phyloP scores from a whole-genome alignment of 495 filamentous ascomycete species.

The Penicillium goetzii region DNA sequence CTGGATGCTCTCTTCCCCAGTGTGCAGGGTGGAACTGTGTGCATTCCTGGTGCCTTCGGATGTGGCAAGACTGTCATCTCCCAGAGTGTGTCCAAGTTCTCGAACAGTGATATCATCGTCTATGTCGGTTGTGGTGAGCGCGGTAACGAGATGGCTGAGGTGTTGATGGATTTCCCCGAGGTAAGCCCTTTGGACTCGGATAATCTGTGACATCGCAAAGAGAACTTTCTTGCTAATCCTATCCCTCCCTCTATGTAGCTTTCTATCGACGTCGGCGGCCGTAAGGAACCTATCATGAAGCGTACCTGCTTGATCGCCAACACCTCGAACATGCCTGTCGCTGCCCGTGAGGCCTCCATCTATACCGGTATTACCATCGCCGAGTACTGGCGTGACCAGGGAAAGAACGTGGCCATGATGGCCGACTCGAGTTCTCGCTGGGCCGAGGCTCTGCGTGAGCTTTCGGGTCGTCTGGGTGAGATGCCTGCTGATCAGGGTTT shows the following conservation, averaged over 20 bases:
- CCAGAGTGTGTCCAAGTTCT: slow-evolving; percentile 98
- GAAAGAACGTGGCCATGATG: slow-evolving; percentile 99
- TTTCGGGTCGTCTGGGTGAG: slow-evolving; percentile 97
- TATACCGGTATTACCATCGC: slow-evolving; percentile 98
- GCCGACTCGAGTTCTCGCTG: slow-evolving; percentile 98
- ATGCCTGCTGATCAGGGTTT: slow-evolving; percentile 99
- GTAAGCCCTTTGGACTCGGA: slow-evolving; percentile 36
- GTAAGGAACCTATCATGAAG: slow-evolving; percentile 99
- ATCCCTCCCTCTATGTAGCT: slow-evolving; percentile 60
- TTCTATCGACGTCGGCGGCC: slow-evolving; percentile 84
- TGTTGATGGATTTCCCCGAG: slow-evolving; percentile 98
- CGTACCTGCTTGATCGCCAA: slow-evolving; percentile 98
- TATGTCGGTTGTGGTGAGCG: slow-evolving; percentile 99
- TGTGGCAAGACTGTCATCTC: slow-evolving; percentile 99
- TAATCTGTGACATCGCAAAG: neutral
- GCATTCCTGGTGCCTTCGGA: slow-evolving; percentile 97
- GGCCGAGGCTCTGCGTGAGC: slow-evolving; percentile 98
- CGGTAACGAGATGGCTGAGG: slow-evolving; percentile 99
- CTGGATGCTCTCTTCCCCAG: slow-evolving; percentile 97
- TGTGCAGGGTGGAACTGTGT: slow-evolving; percentile 96
- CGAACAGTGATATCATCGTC: slow-evolving; percentile 98
- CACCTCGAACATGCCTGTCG: slow-evolving; percentile 99
- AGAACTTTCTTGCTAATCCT: neutral
- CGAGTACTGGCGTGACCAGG: slow-evolving; percentile 98
- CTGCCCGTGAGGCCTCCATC: slow-evolving; percentile 97